These are phyloP conservation scores for Elaeagnus macrophylla DNA, from an alignment of 306 rosid genomes.

Conservation along the genomic window DNA sequence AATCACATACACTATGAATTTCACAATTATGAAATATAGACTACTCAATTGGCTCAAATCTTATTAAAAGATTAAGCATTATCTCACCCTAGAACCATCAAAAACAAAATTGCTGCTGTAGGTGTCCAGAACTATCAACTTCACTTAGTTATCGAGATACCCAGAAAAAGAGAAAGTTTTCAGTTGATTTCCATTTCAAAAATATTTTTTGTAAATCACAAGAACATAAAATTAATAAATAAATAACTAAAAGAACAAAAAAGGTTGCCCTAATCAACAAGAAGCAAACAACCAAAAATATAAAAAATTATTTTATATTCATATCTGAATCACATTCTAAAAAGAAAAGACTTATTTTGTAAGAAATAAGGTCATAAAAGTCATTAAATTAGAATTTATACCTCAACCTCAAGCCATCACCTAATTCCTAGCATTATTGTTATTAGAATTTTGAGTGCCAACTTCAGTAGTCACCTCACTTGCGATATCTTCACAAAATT, in stretches of 20 bases:
- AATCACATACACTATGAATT: conserved; percentile 9
- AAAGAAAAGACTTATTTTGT: too few relatives aligned
- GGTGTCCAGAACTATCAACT: background rate
- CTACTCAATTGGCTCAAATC: conserved; percentile 5
- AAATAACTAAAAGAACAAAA: background rate
- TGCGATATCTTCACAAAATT: too few relatives aligned
- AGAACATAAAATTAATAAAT: conserved; percentile 16
- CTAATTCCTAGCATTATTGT: too few relatives aligned
- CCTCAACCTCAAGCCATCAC: too few relatives aligned
- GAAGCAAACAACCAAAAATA: conserved; percentile 6
- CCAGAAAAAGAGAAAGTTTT: conserved; percentile 10
- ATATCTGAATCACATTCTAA: conserved; percentile 31
- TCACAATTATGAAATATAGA: conserved; percentile 11
- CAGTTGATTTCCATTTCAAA: conserved; percentile 18
- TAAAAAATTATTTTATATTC: too few relatives aligned
- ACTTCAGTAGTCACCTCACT: too few relatives aligned
- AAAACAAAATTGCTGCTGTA: too few relatives aligned
- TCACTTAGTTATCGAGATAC: conserved; percentile 17
- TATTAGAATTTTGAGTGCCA: too few relatives aligned
- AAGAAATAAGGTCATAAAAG: too few relatives aligned
- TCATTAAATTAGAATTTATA: too few relatives aligned
- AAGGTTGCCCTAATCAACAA: background rate
- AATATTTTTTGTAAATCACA: conserved; percentile 31
- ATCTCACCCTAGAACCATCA: conserved; percentile 16
- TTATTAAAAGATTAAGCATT: conserved; percentile 16